Percentiles rank a stretch among this genome's conserved stretches.
These are phyloP conservation scores for Phytophthora macrochlamydospora DNA, from an alignment of 352 stramenopile species.

Conservation along the genomic window DNA sequence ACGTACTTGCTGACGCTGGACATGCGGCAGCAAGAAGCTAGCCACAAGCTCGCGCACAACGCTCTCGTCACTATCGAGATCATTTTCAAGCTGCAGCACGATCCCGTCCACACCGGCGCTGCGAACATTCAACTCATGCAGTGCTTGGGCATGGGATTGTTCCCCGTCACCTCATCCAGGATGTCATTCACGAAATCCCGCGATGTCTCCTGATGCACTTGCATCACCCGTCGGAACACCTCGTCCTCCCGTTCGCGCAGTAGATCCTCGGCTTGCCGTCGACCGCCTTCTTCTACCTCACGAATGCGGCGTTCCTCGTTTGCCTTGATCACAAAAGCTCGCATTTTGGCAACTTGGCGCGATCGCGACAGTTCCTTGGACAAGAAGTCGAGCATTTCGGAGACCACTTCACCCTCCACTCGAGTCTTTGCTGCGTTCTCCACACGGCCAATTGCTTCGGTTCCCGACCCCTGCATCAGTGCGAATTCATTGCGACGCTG, in stretches of 20 bases:
- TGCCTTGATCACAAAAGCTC: constrained; percentile 73
- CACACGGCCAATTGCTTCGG: constrained; percentile 54
- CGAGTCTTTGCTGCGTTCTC: constrained; percentile 58
- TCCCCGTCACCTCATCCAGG: constrained; percentile 61
- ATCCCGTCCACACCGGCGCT: constrained; percentile 49
- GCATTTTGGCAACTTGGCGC: constrained; percentile 79
- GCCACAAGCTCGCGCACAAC: constrained; percentile 83
- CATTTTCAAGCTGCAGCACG: constrained; percentile 55
- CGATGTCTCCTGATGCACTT: constrained; percentile 82
- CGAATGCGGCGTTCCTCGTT: constrained; percentile 67
- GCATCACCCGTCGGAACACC: constrained; percentile 76
- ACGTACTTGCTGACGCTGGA: constrained; percentile 68
- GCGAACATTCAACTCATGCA: constrained; percentile 61
- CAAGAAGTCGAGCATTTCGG: constrained; percentile 89
- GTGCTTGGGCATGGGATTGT: constrained; percentile 48
- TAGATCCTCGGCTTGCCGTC: constrained; percentile 87
- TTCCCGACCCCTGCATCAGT: constrained; percentile 13
- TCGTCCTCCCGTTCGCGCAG: constrained; percentile 84
- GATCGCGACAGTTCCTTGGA: constrained; percentile 88
- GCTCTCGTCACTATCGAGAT: constrained; percentile 52
- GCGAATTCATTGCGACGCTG: constrained; percentile 24
- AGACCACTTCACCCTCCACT: constrained; percentile 88
- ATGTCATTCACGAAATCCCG: constrained; percentile 74
- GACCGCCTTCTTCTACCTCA: constrained; percentile 88
- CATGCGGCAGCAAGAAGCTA: constrained; percentile 81